phyloP scores from a whole-genome alignment of 2,329 filamentous ascomycete genomes.

The Penicillium paneum region DNA sequence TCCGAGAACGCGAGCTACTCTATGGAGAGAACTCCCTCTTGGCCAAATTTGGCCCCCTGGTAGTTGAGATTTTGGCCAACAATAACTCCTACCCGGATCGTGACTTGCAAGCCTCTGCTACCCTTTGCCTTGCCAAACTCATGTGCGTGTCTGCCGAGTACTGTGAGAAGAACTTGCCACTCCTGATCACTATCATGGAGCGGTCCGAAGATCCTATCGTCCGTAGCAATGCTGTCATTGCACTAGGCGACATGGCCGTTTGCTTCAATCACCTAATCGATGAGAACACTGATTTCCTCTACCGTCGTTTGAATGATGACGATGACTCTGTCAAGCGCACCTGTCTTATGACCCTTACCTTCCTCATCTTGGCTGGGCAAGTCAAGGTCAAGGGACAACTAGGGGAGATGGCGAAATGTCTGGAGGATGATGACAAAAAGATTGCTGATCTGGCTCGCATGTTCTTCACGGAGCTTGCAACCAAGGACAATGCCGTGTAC shows the following conservation, averaged over 20 bases:
- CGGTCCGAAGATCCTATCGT: constrained; percentile 88
- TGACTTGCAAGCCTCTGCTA: constrained; percentile 87
- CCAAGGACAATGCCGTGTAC: constrained; percentile 98
- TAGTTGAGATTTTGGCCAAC: constrained; percentile 89
- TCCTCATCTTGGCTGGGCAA: constrained; percentile 92
- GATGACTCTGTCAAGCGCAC: constrained; percentile 92
- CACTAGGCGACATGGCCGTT: constrained; percentile 96
- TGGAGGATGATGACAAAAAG: constrained; percentile 91
- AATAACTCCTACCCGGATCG: constrained; percentile 89
- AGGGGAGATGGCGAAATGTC: constrained; percentile 97
- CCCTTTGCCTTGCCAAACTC: constrained; percentile 90
- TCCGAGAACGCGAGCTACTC: constrained; percentile 78
- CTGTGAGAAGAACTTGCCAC: constrained; percentile 85
- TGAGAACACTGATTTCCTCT: constrained; percentile 97
- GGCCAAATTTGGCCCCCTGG: constrained; percentile 85
- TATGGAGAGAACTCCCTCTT: constrained; percentile 81
- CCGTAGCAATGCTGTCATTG: constrained; percentile 92
- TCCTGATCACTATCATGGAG: constrained; percentile 97
- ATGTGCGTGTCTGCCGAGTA: constrained; percentile 99
- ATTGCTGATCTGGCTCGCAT: constrained; percentile 92
- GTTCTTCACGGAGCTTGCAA: constrained; percentile 97
- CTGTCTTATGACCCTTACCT: constrained; percentile 96
- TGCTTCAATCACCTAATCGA: constrained; percentile 99
- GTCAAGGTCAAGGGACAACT: constrained; percentile 99
- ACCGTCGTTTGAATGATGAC: constrained; percentile 83